Evolutionary conservation across 2,329 filamentous ascomycete genomes (phyloP).

Genomic region (Venturiaceae sp.): DNA sequence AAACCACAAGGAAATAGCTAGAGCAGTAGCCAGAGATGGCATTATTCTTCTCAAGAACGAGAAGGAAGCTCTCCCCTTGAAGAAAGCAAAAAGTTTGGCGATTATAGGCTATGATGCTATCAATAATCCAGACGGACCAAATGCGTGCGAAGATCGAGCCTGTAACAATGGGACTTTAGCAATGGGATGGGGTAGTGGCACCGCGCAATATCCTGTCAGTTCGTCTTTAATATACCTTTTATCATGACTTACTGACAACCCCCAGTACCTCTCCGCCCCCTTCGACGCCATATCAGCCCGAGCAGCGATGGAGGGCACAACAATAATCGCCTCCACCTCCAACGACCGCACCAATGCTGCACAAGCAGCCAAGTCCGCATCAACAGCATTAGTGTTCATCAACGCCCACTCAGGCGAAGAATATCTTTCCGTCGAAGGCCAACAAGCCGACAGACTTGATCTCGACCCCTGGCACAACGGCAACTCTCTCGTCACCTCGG

Average conservation of each 20-base stretch:
- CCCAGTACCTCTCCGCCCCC: slow-evolving; percentile 32
- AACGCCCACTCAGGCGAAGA: slow-evolving; percentile 39
- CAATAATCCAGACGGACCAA: slow-evolving; percentile 63
- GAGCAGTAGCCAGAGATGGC: slow-evolving; percentile 35
- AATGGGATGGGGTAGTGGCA: slow-evolving; percentile 59
- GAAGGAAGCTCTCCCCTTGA: slow-evolving; percentile 62
- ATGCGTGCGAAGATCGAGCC: slow-evolving; percentile 64
- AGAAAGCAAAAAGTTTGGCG: slow-evolving; percentile 50
- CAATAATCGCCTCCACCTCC: slow-evolving; percentile 25
- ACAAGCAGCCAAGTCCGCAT: slow-evolving; percentile 22
- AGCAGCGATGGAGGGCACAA: slow-evolving; percentile 26
- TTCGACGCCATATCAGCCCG: slow-evolving; percentile 31
- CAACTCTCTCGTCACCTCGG: slow-evolving; percentile 29
- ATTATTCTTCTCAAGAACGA: slow-evolving; percentile 52
- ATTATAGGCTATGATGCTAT: slow-evolving; percentile 72
- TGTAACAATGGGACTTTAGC: slow-evolving; percentile 53
- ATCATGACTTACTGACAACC: slow-evolving; percentile 8
- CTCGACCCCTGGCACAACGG: slow-evolving; percentile 37
- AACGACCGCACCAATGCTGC: slow-evolving; percentile 27
- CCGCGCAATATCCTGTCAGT: slow-evolving; percentile 29
- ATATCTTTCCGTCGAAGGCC: slow-evolving; percentile 36
- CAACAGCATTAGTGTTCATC: slow-evolving; percentile 35
- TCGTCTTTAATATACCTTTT: background rate
- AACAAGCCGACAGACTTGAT: slow-evolving; percentile 37
- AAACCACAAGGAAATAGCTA: slow-evolving; percentile 28